Evolutionary conservation across 345 rosid genomes (phyloP).

Genomic region (Populus euphratica): DNA sequence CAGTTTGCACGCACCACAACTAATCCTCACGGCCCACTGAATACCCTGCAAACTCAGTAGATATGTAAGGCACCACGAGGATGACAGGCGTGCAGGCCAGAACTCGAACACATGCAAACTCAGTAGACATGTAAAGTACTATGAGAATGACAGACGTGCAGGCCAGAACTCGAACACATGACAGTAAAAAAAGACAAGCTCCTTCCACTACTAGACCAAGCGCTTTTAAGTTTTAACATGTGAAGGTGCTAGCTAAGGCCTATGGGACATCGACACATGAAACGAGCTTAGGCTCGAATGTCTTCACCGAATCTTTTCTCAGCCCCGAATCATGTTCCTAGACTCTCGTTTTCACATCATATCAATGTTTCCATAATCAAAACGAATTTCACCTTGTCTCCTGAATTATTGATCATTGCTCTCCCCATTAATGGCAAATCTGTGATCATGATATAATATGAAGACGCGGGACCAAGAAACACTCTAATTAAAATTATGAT

Average conservation of each 20-base stretch:
- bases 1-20: too few species aligned
- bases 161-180: too few species aligned
- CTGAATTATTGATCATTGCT: neutral
- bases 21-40: too few species aligned
- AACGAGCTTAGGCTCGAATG: neutral
- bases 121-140: too few species aligned
- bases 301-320: neutral
- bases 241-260: too few species aligned
- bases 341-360: neutral
- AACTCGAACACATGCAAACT: too few species aligned
- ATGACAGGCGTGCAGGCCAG: too few species aligned
- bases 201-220: too few species aligned
- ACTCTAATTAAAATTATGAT: neutral
- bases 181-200: too few species aligned
- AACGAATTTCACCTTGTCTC: neutral
- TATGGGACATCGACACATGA: neutral
- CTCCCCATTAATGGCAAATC: neutral
- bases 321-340: neutral
- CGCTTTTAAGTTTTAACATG: neutral
- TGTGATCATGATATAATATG: neutral
- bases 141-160: too few species aligned
- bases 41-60: too few species aligned
- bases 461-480: slow-evolving; percentile 10
- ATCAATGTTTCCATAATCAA: neutral
- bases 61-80: too few species aligned